These are phyloP conservation scores for Trametes coccinea DNA, from an alignment of 768 basidiomycete species.

Conservation along the genomic window DNA sequence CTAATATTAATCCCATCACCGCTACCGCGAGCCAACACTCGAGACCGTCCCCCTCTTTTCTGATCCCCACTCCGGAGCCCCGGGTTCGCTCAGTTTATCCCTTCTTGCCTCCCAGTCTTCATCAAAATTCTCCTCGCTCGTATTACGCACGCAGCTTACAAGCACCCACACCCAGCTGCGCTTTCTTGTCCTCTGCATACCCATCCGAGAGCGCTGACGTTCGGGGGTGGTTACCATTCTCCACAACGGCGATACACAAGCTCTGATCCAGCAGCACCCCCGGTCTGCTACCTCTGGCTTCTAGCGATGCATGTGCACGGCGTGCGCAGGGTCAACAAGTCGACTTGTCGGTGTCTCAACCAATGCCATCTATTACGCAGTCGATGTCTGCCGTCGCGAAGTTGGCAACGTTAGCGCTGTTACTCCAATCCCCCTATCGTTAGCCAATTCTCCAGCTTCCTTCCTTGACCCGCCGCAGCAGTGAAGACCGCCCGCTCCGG, in stretches of 20 bases:
- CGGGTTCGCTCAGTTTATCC: not conserved
- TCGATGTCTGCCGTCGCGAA: not conserved
- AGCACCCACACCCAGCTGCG: too few relatives aligned
- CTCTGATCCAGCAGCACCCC: too few relatives aligned
- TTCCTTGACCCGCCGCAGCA: slow-evolving; percentile 17
- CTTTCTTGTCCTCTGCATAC: too few relatives aligned
- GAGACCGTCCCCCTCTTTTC: slow-evolving; percentile 3
- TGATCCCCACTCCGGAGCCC: slow-evolving; percentile 5
- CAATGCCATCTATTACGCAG: not conserved
- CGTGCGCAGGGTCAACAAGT: too few relatives aligned
- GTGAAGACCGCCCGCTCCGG: not conserved
- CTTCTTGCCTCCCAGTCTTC: not conserved
- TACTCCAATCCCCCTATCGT: slow-evolving; percentile 1
- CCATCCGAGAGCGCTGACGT: slow-evolving; percentile 12
- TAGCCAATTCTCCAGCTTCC: not conserved
- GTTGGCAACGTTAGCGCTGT: not conserved
- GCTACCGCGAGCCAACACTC: not conserved
- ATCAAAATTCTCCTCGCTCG: not conserved
- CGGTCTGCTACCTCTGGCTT: too few relatives aligned
- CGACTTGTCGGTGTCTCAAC: too few relatives aligned
- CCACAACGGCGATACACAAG: not conserved
- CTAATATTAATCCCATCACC: slow-evolving; percentile 17
- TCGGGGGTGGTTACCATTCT: slow-evolving; percentile 5
- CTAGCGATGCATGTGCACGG: too few relatives aligned
- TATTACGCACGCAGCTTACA: not conserved